phyloP scores from a whole-genome alignment of 139 green algal genomes.

The Eudorina sp. region DNA sequence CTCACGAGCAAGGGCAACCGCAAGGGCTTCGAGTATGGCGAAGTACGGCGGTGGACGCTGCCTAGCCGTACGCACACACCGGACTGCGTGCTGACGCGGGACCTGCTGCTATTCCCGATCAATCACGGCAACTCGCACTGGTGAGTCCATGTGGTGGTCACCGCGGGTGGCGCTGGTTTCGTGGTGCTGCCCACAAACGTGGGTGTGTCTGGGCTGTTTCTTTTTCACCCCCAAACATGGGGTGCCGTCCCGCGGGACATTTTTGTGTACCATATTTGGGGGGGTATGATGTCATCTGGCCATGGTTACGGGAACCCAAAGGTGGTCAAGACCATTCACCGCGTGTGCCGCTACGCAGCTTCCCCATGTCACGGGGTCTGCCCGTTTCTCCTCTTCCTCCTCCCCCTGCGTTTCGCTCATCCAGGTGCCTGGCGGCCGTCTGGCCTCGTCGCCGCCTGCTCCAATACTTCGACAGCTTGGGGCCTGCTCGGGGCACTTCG shows the following conservation, averaged over 20 bases:
- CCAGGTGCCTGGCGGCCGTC: slow-evolving; percentile 53
- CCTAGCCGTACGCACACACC: slow-evolving; percentile 9
- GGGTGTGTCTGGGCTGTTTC: too few species aligned
- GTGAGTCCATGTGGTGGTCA: slow-evolving; percentile 6
- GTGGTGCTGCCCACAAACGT: background rate
- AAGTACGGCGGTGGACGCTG: slow-evolving; percentile 53
- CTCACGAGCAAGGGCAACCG: background rate
- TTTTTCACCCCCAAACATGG: too few species aligned
- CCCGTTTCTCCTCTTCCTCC: too few species aligned
- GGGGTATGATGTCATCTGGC: too few species aligned
- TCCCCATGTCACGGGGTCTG: too few species aligned
- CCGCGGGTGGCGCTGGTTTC: too few species aligned
- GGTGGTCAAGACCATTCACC: too few species aligned
- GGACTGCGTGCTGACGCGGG: slow-evolving; percentile 45
- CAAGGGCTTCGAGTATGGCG: background rate
- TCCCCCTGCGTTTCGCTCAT: background rate
- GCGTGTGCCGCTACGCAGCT: too few species aligned
- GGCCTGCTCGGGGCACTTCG: background rate
- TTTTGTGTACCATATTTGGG: too few species aligned
- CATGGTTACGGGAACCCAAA: too few species aligned
- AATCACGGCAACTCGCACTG: slow-evolving; percentile 55
- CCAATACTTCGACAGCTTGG: slow-evolving; percentile 54
- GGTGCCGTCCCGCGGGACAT: too few species aligned
- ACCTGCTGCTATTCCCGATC: slow-evolving; percentile 63
- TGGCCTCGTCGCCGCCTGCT: slow-evolving; percentile 51